Base-by-base conservation (phyloP, 495 filamentous ascomycete species). In the Tuber borchii region DNA sequence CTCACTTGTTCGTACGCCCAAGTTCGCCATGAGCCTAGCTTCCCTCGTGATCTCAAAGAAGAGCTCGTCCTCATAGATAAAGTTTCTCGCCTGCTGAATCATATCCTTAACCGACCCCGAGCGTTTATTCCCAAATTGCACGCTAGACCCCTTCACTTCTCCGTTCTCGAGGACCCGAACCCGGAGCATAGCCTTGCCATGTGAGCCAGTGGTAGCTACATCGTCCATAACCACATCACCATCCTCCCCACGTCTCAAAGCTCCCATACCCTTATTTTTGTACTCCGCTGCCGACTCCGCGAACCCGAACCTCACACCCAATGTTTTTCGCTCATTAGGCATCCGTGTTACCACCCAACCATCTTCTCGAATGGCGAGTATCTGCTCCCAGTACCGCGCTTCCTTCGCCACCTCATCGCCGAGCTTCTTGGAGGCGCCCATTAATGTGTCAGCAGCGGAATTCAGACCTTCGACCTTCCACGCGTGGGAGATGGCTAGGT, bases 271-370 rank as follows among this genome's bases (percentile, higher is more conserved):
- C 26, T 89, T 90, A 73, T 91, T 87, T 79, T 89, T 91, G 83
- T 97, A 97, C 16, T 91, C 86, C 7, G 90, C 88, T 56, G 93
- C 91, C 88, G 78, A 71, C 86, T 97, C 94, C 19, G 90, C 85
- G 83, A 97, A 97, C 17, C 96, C 96, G 85, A 93, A 97, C 74
- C 90, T 89, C 51, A 98, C 95, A 48, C 90, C 93, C 44, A 98
- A 85, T 2, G 90, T 90, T 81, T 93, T 89, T 72, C 86, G 87
- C 51, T 95, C 90, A 39, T 90, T 87, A 1, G 93, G 92, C 39
- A 94, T 80, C 39, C 91, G 87, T 78, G 89, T 93, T 12, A 97
- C 82, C 39, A 92, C 88, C 95, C 95, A 99, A 5, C 94, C 93
- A 43, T 90, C 90, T 68, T 94, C 88, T 77, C 90, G 92, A 42